phyloP scores from a whole-genome alignment of 2,329 filamentous ascomycete genomes.

The Epichloe coenophiala region DNA sequence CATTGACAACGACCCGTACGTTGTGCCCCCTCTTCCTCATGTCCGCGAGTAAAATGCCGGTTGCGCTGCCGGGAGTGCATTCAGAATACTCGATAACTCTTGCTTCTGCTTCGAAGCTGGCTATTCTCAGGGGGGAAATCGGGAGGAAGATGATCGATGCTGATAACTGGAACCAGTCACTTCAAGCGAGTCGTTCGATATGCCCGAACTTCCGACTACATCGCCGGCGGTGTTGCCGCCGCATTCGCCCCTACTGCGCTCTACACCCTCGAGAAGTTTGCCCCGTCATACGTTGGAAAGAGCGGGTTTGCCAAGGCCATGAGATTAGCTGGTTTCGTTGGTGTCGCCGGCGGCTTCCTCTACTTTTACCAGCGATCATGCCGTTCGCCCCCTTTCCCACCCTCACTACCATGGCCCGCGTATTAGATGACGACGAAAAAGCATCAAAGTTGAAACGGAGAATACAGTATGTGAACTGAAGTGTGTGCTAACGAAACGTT shows the following conservation, averaged over 20 bases:
- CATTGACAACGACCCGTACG: constrained; percentile 97
- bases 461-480: background rate
- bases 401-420: background rate
- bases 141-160: background rate
- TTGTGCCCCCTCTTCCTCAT: constrained; percentile 2
- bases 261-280: constrained; percentile 66
- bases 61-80: no score
- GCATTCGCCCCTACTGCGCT: constrained; percentile 63
- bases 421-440: background rate
- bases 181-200: constrained; percentile 83
- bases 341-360: constrained; percentile 65
- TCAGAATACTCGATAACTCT: no score
- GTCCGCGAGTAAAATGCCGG: background rate
- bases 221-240: constrained; percentile 51
- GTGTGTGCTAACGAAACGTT: background rate
- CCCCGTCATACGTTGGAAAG: constrained; percentile 72
- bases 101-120: background rate
- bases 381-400: constrained; percentile 40
- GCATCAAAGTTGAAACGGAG: constrained; percentile 1
- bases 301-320: constrained; percentile 73
- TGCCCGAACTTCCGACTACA: constrained; percentile 75
- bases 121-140: background rate
- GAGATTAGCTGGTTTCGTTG: constrained; percentile 63
- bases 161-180: constrained; percentile 46
- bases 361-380: constrained; percentile 74